Percentiles rank a stretch among this genome's conserved stretches.
phyloP scores from a whole-genome alignment of 179 eudicot species.

The Gypsophila paniculata region DNA sequence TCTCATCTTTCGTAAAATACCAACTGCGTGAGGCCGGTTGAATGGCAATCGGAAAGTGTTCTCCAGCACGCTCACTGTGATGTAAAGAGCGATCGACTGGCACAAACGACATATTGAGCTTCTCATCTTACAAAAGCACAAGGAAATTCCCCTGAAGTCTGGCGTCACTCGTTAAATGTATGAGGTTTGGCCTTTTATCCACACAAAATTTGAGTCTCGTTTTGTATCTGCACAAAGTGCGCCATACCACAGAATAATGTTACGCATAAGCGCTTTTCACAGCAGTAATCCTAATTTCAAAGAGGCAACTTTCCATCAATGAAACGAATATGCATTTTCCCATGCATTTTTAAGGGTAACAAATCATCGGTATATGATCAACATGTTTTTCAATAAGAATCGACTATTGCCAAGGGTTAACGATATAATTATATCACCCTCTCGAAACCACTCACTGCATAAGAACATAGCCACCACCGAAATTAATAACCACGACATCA shows the following conservation, averaged over 20 bases:
- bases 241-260: not conserved
- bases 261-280: not conserved
- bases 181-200: not conserved
- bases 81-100: constrained; percentile 14
- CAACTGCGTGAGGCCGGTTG: constrained; percentile 32
- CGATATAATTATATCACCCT: not conserved
- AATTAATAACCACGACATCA: not conserved
- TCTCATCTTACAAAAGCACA: constrained; percentile 19
- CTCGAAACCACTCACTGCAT: not conserved
- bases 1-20: constrained; percentile 57
- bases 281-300: constrained; percentile 1
- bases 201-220: not conserved
- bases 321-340: too few species aligned
- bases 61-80: not conserved
- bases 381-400: not conserved
- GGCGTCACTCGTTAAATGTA: constrained; percentile 4
- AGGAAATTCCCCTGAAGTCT: not conserved
- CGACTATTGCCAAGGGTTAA: not conserved
- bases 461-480: not conserved
- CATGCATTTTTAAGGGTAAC: too few species aligned
- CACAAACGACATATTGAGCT: constrained; percentile 19
- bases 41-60: constrained; percentile 17
- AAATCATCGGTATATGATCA: too few species aligned
- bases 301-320: too few species aligned
- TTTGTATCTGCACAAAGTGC: constrained; percentile 9